Conservation (phyloP, 148 eudicot genomes). For the Amaranthus hypochondriacus region DNA sequence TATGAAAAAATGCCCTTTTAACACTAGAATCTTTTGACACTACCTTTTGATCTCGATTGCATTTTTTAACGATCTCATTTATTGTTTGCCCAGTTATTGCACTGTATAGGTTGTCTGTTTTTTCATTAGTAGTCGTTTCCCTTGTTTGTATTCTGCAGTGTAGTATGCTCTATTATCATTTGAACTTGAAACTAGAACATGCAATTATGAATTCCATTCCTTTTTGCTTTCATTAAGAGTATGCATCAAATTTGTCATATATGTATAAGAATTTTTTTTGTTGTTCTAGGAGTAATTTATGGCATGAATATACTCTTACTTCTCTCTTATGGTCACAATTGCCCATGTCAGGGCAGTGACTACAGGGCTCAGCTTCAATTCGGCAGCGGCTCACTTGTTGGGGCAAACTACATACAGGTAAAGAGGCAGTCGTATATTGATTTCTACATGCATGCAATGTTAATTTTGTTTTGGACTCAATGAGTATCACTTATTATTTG, state of each 20-base stretch:
- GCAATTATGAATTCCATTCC: background rate
- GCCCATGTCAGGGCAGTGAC: constrained; percentile 58
- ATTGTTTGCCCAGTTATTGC: background rate
- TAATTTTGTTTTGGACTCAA: background rate
- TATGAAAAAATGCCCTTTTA: background rate
- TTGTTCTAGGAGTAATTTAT: background rate
- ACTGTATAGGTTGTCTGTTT: background rate
- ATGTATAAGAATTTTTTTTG: no score
- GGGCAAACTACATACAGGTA: constrained; percentile 96
- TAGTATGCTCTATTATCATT: background rate
- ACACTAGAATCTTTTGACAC: background rate
- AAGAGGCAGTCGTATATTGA: background rate
- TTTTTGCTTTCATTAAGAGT: background rate
- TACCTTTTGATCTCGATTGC: background rate
- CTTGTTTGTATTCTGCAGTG: background rate
- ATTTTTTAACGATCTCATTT: background rate
- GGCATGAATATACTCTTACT: background rate
- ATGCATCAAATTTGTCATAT: no score
- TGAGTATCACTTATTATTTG: background rate
- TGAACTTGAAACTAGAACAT: background rate
- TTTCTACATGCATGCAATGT: background rate
- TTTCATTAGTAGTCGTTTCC: background rate
- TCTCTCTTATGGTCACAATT: background rate
- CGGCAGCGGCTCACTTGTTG: constrained; percentile 77
- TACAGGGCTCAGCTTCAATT: constrained; percentile 80